These are phyloP conservation scores for Periglandula ipomoeae DNA, from an alignment of 2,329 filamentous ascomycete species.

Conservation along the genomic window DNA sequence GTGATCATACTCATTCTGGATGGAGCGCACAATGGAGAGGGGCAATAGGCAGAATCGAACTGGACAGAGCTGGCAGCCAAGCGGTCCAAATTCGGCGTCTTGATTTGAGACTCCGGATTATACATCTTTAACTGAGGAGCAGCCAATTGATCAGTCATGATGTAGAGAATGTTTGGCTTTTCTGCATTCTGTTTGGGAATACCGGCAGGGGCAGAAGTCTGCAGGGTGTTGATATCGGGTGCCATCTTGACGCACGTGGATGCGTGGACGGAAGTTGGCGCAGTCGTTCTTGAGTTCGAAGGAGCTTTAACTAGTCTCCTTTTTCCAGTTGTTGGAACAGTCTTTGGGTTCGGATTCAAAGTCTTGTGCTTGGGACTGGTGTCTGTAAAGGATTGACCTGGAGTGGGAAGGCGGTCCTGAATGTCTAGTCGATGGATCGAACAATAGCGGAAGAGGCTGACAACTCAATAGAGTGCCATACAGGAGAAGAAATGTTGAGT, in stretches of 20 bases:
- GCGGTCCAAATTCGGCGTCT: conserved; percentile 81
- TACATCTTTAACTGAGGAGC: conserved; percentile 89
- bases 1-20: conserved; percentile 94
- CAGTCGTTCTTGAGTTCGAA: not conserved
- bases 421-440: conserved; percentile 1
- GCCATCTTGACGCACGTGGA: conserved; percentile 43
- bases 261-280: not conserved
- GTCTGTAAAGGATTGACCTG: not conserved
- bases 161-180: conserved; percentile 52
- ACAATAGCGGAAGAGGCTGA: conserved; percentile 5
- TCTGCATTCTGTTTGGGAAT: conserved; percentile 15
- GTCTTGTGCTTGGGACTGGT: not conserved
- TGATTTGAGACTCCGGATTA: conserved; percentile 79
- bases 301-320: not conserved
- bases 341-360: not conserved
- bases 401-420: not conserved
- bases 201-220: conserved; percentile 37
- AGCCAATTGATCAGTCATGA: conserved; percentile 94
- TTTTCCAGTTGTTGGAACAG: not conserved
- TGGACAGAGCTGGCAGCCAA: conserved; percentile 75
- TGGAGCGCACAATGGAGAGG: conserved; percentile 83
- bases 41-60: conserved; percentile 92
- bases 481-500: conserved; percentile 11
- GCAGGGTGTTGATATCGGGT: conserved; percentile 66
- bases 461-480: conserved; percentile 9